Evolutionary conservation across 2,329 filamentous ascomycete species (phyloP).

Genomic region (Huntiella bhutanensis): DNA sequence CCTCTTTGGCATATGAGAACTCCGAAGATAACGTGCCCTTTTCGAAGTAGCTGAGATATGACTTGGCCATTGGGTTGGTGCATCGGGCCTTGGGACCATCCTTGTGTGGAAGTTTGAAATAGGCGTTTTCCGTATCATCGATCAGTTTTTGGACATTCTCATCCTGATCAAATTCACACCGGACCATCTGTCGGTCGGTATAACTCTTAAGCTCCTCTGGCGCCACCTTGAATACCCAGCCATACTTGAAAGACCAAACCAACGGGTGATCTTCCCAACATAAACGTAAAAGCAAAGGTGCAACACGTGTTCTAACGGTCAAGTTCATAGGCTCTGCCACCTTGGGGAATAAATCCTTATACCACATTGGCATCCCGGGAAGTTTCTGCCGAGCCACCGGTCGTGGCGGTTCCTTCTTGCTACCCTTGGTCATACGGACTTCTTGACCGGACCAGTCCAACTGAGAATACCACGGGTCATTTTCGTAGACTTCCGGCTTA

Average conservation of each 20-base stretch:
- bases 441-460: slow-evolving; percentile 93
- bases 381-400: slow-evolving; percentile 74
- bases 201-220: slow-evolving; percentile 43
- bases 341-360: slow-evolving; percentile 69
- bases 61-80: slow-evolving; percentile 73
- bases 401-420: slow-evolving; percentile 62
- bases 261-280: slow-evolving; percentile 80
- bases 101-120: slow-evolving; percentile 93
- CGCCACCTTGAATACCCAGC: slow-evolving; percentile 78
- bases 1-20: slow-evolving; percentile 79
- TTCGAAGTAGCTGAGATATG: slow-evolving; percentile 81
- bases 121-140: slow-evolving; percentile 46
- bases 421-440: slow-evolving; percentile 76
- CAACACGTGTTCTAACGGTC: slow-evolving; percentile 71
- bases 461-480: slow-evolving; percentile 81
- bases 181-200: slow-evolving; percentile 47
- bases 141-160: slow-evolving; percentile 47
- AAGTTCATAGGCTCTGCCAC: slow-evolving; percentile 51
- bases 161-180: slow-evolving; percentile 43
- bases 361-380: slow-evolving; percentile 90
- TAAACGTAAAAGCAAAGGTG: slow-evolving; percentile 65
- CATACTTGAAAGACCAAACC: slow-evolving; percentile 81
- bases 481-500: slow-evolving; percentile 47
- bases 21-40: slow-evolving; percentile 73
- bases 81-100: slow-evolving; percentile 77